Evolutionary conservation across 164 flowering plant genomes (phyloP), one percentile per base, ranked within the genome.

Genomic region (Chimonanthus praecox): DNA sequence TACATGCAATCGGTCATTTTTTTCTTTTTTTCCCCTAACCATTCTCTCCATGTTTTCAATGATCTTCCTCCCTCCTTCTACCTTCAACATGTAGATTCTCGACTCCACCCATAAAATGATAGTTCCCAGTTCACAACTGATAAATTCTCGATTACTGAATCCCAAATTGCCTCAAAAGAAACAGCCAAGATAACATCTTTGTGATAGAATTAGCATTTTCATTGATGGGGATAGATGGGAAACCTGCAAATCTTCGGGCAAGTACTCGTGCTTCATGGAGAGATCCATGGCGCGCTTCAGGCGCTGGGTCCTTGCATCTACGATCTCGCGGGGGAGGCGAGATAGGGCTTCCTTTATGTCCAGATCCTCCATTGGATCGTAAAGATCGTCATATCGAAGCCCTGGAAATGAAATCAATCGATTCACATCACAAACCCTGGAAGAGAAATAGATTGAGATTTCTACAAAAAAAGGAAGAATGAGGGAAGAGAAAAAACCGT

Each of bases 231-330:
- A 33, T 33, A 9, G n/a, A 5, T 49, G 64, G n/a, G 15, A 7
- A 45, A 94, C 99, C 99, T 93, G 99, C 64, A 95, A 84, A 70
- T 93, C 83, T 6, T 81, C 84, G 5, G 97, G 82, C 20, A 95
- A 94, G 79, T 95, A 88, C 76, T 86, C 84, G 79, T 95, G 99
- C 82, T 95, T 95, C 99, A 95, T 86, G 73, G 99, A 95, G 49
- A 95, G 92, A 86, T 95, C 98, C 84, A 93, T 86, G 75, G 99
- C 99, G 21, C 99, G 92, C 84, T 89, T 88, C 65, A 95, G 85
- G n/a, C 99, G 94, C 83, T 92, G 97, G 73, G 82, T 81, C 75
- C 99, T 87, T 0, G 99, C 99, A 64, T 93, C 97, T 8, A 95
- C 94, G 62, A 95, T 76, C 79, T 90, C 98, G 6, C 90, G 84